These are phyloP conservation scores for Spirogloea muscicola DNA, from an alignment of 139 green algal species.

Conservation along the genomic window DNA sequence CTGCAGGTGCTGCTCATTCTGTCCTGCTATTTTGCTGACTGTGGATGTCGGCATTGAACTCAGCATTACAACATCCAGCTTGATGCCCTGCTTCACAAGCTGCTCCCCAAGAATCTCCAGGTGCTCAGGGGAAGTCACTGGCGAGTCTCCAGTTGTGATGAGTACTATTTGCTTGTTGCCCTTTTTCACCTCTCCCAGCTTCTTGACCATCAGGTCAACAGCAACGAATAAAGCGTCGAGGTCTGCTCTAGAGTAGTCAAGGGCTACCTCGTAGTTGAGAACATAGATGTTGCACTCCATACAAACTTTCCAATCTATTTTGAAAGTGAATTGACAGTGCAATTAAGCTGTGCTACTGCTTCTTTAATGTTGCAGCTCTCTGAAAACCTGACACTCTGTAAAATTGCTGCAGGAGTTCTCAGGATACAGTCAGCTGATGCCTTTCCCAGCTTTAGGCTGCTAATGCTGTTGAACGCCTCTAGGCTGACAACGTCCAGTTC, in stretches of 20 bases:
- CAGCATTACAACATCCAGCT: constrained; percentile 6
- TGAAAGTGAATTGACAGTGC: too few relatives aligned
- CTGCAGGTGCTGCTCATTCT: not conserved
- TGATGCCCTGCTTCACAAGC: not conserved
- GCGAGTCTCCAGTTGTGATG: constrained; percentile 7
- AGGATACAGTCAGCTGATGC: constrained; percentile 19
- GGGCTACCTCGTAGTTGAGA: not conserved
- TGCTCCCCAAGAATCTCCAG: not conserved
- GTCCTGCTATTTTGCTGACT: too few relatives aligned
- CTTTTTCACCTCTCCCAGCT: constrained; percentile 1
- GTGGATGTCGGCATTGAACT: not conserved
- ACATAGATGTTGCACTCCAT: too few relatives aligned
- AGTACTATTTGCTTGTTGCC: constrained; percentile 18
- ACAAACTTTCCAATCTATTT: too few relatives aligned
- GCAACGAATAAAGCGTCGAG: constrained; percentile 5
- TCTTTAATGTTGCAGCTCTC: not conserved
- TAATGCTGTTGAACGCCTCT: not conserved
- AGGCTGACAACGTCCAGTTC: not conserved
- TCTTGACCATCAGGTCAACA: constrained; percentile 21
- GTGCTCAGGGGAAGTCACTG: constrained; percentile 5
- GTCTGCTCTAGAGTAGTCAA: not conserved
- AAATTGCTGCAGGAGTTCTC: too few relatives aligned
- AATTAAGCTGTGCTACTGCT: not conserved
- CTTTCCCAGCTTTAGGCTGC: not conserved
- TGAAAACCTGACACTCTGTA: too few relatives aligned